phyloP scores from a whole-genome alignment of 1,284 basidiomycete genomes.

The Coniferiporia sulphurascens region DNA sequence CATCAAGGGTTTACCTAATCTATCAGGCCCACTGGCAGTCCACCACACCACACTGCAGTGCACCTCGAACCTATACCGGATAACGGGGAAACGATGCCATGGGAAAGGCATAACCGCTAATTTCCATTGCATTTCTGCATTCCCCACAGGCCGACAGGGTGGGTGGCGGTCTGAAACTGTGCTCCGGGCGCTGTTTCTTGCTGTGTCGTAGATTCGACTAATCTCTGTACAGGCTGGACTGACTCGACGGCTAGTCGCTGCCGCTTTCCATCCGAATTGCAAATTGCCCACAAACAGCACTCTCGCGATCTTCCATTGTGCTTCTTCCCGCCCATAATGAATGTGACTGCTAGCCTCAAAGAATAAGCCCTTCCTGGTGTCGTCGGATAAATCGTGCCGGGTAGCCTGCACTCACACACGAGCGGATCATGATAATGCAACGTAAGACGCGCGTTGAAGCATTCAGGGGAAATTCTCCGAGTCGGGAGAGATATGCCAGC shows the following conservation, averaged over 20 bases:
- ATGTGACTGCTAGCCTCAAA: background rate
- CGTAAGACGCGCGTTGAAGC: background rate
- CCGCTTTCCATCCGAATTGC: background rate
- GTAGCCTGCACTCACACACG: background rate
- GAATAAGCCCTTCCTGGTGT: too few relatives aligned
- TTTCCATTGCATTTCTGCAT: background rate
- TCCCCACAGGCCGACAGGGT: background rate
- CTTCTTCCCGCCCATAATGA: background rate
- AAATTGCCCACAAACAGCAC: background rate
- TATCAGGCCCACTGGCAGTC: background rate
- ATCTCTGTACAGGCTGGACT: background rate
- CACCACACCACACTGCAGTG: background rate
- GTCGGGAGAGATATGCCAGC: background rate
- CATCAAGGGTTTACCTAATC: background rate
- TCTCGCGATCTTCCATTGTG: background rate
- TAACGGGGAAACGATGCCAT: background rate
- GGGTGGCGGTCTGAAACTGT: too few relatives aligned
- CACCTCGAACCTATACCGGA: background rate
- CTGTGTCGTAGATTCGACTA: background rate
- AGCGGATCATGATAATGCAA: background rate
- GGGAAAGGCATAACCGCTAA: background rate
- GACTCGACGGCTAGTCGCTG: background rate
- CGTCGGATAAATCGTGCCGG: background rate
- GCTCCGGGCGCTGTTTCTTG: background rate
- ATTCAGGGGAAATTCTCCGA: background rate